phyloP scores from a whole-genome alignment of 2,329 filamentous ascomycete species.

The Metarhizium humberi region DNA sequence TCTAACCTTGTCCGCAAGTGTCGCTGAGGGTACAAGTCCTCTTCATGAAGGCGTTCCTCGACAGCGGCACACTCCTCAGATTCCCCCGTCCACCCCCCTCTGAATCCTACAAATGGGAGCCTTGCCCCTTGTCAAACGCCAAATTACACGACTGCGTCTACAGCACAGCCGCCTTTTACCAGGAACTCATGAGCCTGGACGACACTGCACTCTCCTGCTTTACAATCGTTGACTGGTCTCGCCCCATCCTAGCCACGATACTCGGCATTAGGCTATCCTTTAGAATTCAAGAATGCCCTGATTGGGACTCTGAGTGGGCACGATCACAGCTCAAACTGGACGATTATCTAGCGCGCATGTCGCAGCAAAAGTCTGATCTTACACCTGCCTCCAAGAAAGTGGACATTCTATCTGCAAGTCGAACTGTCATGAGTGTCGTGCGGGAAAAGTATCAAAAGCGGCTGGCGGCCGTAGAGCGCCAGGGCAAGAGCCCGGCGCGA shows the following conservation, averaged over 20 bases:
- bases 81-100: conserved; percentile 6
- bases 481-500: conserved; percentile 11
- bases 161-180: conserved; percentile 22
- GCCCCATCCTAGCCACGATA: conserved; percentile 30
- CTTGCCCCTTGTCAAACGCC: conserved; percentile 9
- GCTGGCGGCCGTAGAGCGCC: conserved; percentile 22
- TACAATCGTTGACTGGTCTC: conserved; percentile 32
- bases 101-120: neutral
- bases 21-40: conserved; percentile 22
- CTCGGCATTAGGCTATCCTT: conserved; percentile 38
- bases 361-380: conserved; percentile 12
- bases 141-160: conserved; percentile 15
- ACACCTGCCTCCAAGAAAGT: conserved; percentile 20
- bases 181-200: conserved; percentile 20
- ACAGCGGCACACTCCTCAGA: conserved; percentile 27
- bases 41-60: conserved; percentile 29
- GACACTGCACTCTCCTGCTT: conserved; percentile 26
- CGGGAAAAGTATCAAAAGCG: conserved; percentile 35
- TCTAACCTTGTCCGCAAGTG: conserved; percentile 12
- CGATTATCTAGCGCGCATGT: conserved; percentile 28
- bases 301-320: conserved; percentile 27
- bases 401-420: conserved; percentile 35
- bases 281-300: conserved; percentile 26
- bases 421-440: conserved; percentile 35
- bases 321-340: conserved; percentile 30